Evolutionary conservation across 2,329 filamentous ascomycete genomes (phyloP), one percentile per base, ranked within the genome.

Genomic region (Fonsecaea multimorphosa): DNA sequence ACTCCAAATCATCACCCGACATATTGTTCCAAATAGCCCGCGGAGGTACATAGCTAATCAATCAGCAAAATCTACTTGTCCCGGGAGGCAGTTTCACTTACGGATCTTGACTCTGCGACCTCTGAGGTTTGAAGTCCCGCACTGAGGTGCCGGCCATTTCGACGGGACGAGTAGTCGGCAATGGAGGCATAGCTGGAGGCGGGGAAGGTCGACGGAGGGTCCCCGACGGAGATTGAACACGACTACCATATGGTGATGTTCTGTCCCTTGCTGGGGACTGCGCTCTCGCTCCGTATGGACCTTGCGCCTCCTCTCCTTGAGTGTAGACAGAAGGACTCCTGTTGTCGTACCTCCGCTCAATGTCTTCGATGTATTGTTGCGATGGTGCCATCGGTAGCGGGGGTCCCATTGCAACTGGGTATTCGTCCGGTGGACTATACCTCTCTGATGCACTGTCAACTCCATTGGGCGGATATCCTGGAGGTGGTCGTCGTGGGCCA

Each of bases 271-370:
- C 54, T 71, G 61, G 76, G 71, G 64, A 79, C 74, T 49, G 80
- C 77, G 53, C 78, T 74, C 85, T 82, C 22, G 89, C 75, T 5
- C 88, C 88, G 16, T 89, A 87, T 8, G 87, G 87, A 1, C 87
- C 89, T 72, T 89, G 87, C 2, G 86, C 87, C 68, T 66, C 69
- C 19, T 69, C 64, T 19, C 51, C 64, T 38, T 61, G 57, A 19
- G 68, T 68, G 49, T 70, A 70, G 12, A 70, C 46, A 14, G 66
- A 70, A 14, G 68, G 68, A 34, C 65, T 68, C 19, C 60, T 68
- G 5, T 40, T 27, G 29, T 61, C 61, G 32, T 49, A 59, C 78
- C 77, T 55, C 77, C 78, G 64, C 69, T 80, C 72, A 22, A 49
- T 58, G 29, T 58, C 62, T 52, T 70, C 68, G 31, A 66, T 38